Conservation (phyloP, 495 filamentous ascomycete genomes). For the Talaromyces wortmannii region DNA sequence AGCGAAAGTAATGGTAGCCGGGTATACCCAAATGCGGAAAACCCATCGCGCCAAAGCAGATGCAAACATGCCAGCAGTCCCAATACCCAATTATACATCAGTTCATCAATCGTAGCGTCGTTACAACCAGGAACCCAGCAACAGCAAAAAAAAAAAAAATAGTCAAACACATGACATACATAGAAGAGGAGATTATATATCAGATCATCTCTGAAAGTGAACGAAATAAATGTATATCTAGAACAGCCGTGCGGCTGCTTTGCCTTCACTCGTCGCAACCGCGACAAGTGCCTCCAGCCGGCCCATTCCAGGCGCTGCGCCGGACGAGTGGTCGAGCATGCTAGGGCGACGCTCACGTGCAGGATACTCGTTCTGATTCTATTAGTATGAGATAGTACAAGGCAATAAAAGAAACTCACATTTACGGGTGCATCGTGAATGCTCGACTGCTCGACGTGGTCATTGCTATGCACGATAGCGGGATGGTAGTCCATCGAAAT, state of each 20-base stretch:
- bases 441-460: conserved; percentile 45
- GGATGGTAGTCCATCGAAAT: conserved; percentile 56
- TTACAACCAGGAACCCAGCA: background rate
- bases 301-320: conserved; percentile 48
- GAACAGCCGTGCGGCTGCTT: conserved; percentile 43
- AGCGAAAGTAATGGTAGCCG: conserved; percentile 1
- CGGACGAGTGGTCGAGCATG: conserved; percentile 20
- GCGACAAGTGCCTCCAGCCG: conserved; percentile 81
- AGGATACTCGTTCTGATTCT: background rate
- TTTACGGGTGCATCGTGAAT: conserved; percentile 10
- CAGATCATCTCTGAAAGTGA: background rate
- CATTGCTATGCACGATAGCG: conserved; percentile 58
- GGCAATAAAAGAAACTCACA: background rate
- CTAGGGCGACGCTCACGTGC: conserved; percentile 21
- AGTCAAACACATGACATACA: no score
- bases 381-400: background rate
- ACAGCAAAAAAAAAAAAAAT: background rate
- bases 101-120: background rate
- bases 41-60: background rate
- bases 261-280: conserved; percentile 78
- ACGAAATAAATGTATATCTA: background rate
- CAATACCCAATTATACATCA: background rate
- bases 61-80: background rate
- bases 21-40: background rate
- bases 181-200: background rate